A percentile compares a stretch with the other conserved stretches of the same genome.
Conservation (phyloP, 306 rosid genomes). For the Heteromeles arbutifolia region DNA sequence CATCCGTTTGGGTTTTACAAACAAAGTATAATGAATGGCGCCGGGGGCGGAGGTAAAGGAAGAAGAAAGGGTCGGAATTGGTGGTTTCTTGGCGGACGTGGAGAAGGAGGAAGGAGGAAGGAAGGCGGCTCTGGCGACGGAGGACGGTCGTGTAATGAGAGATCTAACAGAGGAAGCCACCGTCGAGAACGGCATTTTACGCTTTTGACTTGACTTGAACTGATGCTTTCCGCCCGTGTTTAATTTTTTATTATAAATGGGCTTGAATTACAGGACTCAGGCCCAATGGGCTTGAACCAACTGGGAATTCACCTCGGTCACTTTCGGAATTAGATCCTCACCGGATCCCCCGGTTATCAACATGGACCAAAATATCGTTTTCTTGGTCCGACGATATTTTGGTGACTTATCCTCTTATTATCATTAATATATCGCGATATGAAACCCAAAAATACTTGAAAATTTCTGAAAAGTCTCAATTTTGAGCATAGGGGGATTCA, state of each 20-base stretch:
- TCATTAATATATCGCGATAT: too few species aligned
- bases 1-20: conserved; percentile 40
- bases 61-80: neutral
- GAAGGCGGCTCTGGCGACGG: neutral
- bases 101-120: neutral
- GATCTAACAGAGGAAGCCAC: neutral
- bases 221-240: neutral
- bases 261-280: neutral
- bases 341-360: too few species aligned
- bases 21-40: neutral
- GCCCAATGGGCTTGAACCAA: neutral
- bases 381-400: too few species aligned
- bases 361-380: too few species aligned
- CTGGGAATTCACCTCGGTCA: neutral
- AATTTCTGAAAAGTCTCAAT: too few species aligned
- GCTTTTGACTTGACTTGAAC: neutral
- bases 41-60: neutral
- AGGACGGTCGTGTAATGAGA: neutral
- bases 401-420: too few species aligned
- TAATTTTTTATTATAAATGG: neutral
- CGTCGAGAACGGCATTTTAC: neutral
- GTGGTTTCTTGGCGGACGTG: neutral
- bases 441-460: too few species aligned
- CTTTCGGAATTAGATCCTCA: too few species aligned
- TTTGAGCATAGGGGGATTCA: too few species aligned